Conservation (phyloP, 331 rosid genomes). For the Prunus yedoensis region DNA sequence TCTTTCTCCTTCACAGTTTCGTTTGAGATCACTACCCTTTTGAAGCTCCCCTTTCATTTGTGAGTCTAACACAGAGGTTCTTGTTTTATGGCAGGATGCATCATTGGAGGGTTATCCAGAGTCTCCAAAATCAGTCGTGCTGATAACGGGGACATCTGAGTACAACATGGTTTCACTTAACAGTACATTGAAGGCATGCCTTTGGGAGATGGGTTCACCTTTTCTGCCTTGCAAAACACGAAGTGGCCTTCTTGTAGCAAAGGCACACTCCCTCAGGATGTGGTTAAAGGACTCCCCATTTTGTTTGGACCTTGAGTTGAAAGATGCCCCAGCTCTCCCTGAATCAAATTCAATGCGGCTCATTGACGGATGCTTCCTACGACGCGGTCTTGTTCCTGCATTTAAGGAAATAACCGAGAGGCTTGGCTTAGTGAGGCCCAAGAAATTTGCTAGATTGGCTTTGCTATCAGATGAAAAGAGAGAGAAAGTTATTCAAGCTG, state of each 20-base stretch:
- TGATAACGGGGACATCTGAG: constrained; percentile 87
- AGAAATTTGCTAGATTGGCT: constrained; percentile 88
- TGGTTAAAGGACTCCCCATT: constrained; percentile 96
- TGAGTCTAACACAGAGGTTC: constrained; percentile 20
- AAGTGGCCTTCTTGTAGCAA: constrained; percentile 78
- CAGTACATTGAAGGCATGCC: constrained; percentile 76
- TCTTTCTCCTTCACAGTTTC: constrained; percentile 10
- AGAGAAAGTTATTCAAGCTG: constrained; percentile 60
- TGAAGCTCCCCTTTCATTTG: background rate
- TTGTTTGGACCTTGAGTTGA: constrained; percentile 89
- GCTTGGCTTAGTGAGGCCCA: constrained; percentile 81
- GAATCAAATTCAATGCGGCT: constrained; percentile 74
- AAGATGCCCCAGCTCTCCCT: constrained; percentile 66
- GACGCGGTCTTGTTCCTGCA: constrained; percentile 90
- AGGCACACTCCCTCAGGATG: constrained; percentile 95
- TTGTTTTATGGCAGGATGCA: constrained; percentile 69
- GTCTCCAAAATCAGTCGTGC: constrained; percentile 90
- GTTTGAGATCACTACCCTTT: background rate
- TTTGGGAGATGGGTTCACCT: constrained; percentile 99
- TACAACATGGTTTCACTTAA: constrained; percentile 87
- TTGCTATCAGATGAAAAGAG: constrained; percentile 81
- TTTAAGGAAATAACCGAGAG: constrained; percentile 71
- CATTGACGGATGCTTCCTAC: constrained; percentile 74
- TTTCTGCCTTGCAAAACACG: constrained; percentile 87
- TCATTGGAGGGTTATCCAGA: constrained; percentile 87